These are phyloP conservation scores for Colletotrichum plurivorum DNA, from an alignment of 2,329 filamentous ascomycete genomes.

Conservation along the genomic window DNA sequence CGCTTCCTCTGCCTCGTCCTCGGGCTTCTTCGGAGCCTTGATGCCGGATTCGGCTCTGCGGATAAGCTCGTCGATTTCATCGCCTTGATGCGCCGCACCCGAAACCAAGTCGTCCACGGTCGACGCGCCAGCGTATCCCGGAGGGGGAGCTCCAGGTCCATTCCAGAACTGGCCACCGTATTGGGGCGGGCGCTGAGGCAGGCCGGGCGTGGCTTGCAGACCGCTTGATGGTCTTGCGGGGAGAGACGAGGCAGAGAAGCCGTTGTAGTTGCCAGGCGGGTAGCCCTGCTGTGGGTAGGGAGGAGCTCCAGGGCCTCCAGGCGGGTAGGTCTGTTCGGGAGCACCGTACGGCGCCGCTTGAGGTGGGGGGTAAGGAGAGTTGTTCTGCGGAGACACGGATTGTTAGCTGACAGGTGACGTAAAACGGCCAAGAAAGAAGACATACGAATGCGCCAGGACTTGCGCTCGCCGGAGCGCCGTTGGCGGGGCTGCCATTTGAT, in stretches of 20 bases:
- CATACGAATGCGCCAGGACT: constrained; percentile 73
- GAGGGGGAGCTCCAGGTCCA: constrained; percentile 44
- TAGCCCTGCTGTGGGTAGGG: constrained; percentile 39
- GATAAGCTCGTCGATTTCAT: constrained; percentile 77
- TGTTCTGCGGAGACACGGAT: constrained; percentile 44
- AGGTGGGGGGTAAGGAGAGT: constrained; percentile 55
- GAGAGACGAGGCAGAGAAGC: constrained; percentile 58
- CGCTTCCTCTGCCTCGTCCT: constrained; percentile 51
- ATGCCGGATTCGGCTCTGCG: constrained; percentile 75
- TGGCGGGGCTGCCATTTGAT: constrained; percentile 65
- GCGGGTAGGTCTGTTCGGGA: constrained; percentile 50
- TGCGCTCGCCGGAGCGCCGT: constrained; percentile 53
- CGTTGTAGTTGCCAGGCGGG: constrained; percentile 25
- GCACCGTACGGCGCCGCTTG: constrained; percentile 53
- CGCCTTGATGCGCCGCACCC: constrained; percentile 60
- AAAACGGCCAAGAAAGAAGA: constrained; percentile 41
- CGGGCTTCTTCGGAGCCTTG: constrained; percentile 60
- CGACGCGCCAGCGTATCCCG: constrained; percentile 52
- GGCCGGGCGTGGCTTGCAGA: constrained; percentile 54
- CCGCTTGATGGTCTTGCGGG: constrained; percentile 61
- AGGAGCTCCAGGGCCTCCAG: constrained; percentile 43
- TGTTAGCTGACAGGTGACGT: constrained; percentile 41
- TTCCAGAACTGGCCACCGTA: constrained; percentile 51
- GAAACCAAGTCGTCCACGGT: constrained; percentile 53
- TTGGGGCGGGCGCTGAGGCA: constrained; percentile 62